Conservation (phyloP, 768 basidiomycete genomes). For the Serendipita sp. region DNA sequence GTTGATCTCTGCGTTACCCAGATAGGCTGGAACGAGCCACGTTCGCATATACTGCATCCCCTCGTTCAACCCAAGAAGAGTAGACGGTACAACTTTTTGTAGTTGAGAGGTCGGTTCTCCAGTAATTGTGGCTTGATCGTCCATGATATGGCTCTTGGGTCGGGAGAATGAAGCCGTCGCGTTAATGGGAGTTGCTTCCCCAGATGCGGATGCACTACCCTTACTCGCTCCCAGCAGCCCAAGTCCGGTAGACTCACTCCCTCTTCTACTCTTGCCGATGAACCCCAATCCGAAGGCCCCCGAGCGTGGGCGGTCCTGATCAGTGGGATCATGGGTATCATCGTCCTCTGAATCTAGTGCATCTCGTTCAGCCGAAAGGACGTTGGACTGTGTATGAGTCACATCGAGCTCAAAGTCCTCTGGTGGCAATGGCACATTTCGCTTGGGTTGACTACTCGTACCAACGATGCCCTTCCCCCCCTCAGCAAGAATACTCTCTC, state of each 20-base stretch:
- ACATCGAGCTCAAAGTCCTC: conserved; percentile 5
- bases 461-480: no score
- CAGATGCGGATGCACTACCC: not conserved
- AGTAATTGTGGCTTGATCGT: conserved; percentile 36
- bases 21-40: conserved; percentile 62
- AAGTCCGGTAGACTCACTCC: not conserved
- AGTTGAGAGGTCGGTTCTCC: conserved; percentile 29
- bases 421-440: not conserved
- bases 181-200: conserved; percentile 14
- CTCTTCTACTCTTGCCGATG: not conserved
- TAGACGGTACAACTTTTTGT: conserved; percentile 40
- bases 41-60: conserved; percentile 46
- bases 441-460: not conserved
- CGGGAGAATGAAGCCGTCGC: conserved; percentile 27
- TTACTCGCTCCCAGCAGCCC: not conserved
- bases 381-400: not conserved
- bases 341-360: not conserved
- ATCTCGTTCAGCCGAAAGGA: not conserved
- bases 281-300: not conserved
- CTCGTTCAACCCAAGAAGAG: conserved; percentile 15
- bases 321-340: not conserved
- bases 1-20: conserved; percentile 57
- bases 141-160: conserved; percentile 49
- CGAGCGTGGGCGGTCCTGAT: not conserved
- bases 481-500: not conserved